Evolutionary conservation across 352 stramenopile species (phyloP), one percentile per base, ranked within the genome.

Genomic region (Globisporangium cylindrosporum): DNA sequence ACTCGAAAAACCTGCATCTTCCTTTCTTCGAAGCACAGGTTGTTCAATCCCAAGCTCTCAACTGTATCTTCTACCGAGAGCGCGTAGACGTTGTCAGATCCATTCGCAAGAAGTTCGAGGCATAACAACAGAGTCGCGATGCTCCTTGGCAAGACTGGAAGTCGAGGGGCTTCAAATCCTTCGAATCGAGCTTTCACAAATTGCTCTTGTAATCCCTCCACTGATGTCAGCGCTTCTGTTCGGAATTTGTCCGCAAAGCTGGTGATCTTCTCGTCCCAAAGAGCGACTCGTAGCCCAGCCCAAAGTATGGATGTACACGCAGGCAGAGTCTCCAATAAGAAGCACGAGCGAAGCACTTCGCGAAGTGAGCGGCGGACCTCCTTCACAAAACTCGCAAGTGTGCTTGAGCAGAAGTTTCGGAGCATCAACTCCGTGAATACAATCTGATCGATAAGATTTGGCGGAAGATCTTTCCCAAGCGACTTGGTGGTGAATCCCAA

Each of bases 361-460:
- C 58, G 58, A 25, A 63, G 22, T 15, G 36, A 51, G 20, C 4
- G 29, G n/a, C 36, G 58, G 10, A 53, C 36, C 5, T 63, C 58
- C 15, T 51, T 32, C 12, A 24, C 58, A 32, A 54, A 53, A n/a
- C 8, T 29, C 1, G 58, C 12, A 15, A 54, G 58, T 20, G 59
- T 62, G 14, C 29, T 43, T 15, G 25, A 38, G 5, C 46, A 46
- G 25, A 71, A 72, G 32, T 68, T 68, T 8, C 69, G 72, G 5
- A 78, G 68, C 43, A 75, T 68, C 7, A 78, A 38, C 55, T 75
- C 65, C 1, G 38, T 38, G 34, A 78, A 78, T 12, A 75, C 64
- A 34, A 78, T 64, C 36, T 78, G 49, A 15, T 51, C 36, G n/a
- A 53, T 43, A 14, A 63, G 36, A 18, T 10, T 54, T 15, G 22